Base-by-base conservation (phyloP, 345 rosid genomes). In the Punica granatum region DNA sequence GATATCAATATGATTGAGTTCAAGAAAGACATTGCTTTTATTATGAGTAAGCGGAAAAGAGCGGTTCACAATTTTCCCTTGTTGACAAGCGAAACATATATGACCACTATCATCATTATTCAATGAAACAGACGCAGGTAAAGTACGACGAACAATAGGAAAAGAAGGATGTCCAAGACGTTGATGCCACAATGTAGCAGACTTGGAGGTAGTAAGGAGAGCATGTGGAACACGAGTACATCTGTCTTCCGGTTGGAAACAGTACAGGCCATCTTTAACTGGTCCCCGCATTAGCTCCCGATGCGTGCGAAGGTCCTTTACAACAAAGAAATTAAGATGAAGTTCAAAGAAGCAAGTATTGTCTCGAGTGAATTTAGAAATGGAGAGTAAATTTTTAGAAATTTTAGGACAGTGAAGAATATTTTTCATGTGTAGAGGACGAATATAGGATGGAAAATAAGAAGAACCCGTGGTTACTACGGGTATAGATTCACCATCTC, bases 71-170 rank as follows among this genome's bases (percentile, higher is more conserved):
- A 23, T 28, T 7, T 64, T 64, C 9, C 51, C 67, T 15, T 39
- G 30, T 28, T 26, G 67, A 64, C 54, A 64, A 10, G 67, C 39
- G 16, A 16, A n/a, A 26, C 53, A 64, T n/a, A n/a, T n/a, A n/a
- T n/a, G n/a, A n/a, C n/a, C n/a, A n/a, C n/a, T n/a, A 46, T 46
- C 4, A 46, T 46, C n/a, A 16, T 46, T 46, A 16, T 16, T 46
- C 0, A 16, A 0, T 1, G 51, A 11, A 0, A 65, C 4, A 23
- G 18, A 25, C 7, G 49, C n/a, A n/a, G n/a, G 1, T 12, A 43
- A 30, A 43, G 23, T 23, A 10, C 19, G 15, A 19, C 37, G 18
- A n/a, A 63, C 28, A 35, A 26, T 63, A 0, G 23, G 48, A 3
- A 37, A 1, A 9, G 19, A 16, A 19, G 48, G 49, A 8, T 63